Evolutionary conservation across 768 basidiomycete species (phyloP).

Genomic region (Dacryopinax spathularia): DNA sequence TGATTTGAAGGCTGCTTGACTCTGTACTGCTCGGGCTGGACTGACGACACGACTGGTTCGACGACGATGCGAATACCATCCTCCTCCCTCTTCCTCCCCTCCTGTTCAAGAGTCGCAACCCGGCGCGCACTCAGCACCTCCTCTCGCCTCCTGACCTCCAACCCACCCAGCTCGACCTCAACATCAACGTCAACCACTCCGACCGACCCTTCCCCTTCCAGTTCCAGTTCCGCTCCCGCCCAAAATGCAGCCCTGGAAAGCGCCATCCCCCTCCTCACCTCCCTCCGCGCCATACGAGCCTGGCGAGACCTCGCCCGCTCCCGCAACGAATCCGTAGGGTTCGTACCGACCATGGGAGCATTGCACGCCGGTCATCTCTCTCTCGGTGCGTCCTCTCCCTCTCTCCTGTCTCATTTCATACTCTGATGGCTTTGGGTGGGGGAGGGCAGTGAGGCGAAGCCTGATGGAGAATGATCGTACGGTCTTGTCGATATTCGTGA

Average conservation of each 20-base stretch:
- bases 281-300: constrained; percentile 45
- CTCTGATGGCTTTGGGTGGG: not conserved
- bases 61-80: too few relatives aligned
- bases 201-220: too few relatives aligned
- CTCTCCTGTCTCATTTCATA: not conserved
- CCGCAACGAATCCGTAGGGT: constrained; percentile 58
- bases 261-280: constrained; percentile 29
- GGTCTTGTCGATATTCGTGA: constrained; percentile 91
- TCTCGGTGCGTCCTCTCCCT: constrained; percentile 44
- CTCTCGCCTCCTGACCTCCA: too few relatives aligned
- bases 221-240: too few relatives aligned
- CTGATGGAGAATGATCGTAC: constrained; percentile 70
- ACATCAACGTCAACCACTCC: too few relatives aligned
- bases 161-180: too few relatives aligned
- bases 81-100: not conserved
- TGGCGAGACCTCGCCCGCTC: constrained; percentile 60
- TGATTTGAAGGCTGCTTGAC: too few relatives aligned
- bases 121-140: not conserved
- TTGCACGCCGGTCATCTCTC: constrained; percentile 86
- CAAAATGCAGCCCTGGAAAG: not conserved
- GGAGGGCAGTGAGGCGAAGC: constrained; percentile 51
- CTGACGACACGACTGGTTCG: too few relatives aligned
- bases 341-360: constrained; percentile 97
- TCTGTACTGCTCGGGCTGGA: too few relatives aligned
- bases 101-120: not conserved